Base-by-base conservation (phyloP, 2,329 filamentous ascomycete genomes). In the Ceratocystis ficicola region DNA sequence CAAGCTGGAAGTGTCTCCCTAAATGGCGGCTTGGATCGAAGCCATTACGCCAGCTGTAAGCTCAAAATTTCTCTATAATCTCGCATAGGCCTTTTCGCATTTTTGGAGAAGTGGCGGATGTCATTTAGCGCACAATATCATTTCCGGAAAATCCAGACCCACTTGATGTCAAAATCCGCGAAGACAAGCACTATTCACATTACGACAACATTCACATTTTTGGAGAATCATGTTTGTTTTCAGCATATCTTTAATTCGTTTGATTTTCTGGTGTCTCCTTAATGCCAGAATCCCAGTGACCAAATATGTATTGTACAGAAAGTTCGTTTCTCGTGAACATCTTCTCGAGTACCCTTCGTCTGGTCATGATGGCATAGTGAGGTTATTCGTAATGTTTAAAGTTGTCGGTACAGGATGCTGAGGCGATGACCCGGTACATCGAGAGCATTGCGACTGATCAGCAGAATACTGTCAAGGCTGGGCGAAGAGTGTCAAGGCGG, bases 261-360 rank as follows among this genome's bases (percentile, higher is more conserved):
- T 65, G 32, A 65, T 44, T 65, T 55, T 50, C 44, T 64, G 48
- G 60, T 62, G 59, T 57, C 62, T 36, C 30, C 15, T 63, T 67
- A n/a, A 44, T 68, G 62, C 57, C 44, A 59, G 65, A 57, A 59
- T 65, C 60, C 66, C 60, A 65, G 62, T 61, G 64, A 66, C 66
- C 63, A 32, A 41, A 65, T 48, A 12, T 57, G 8, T 50, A 50
- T 63, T 64, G 61, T 62, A 65, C 63, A 67, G 57, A 66, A 64
- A 66, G 46, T 63, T 36, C 36, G 32, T 64, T 64, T 68, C 63
- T 44, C 66, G 59, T 50, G 66, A 65, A 68, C 63, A 68, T 63
- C 66, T 63, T 68, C 66, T 60, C 30, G 32, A 68, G 63, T 68
- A 20, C 48, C 64, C 44, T n/a, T 65, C 20, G 52, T 41, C 60